phyloP scores from a whole-genome alignment of 495 filamentous ascomycete genomes.

The Daldinia vernicosa region DNA sequence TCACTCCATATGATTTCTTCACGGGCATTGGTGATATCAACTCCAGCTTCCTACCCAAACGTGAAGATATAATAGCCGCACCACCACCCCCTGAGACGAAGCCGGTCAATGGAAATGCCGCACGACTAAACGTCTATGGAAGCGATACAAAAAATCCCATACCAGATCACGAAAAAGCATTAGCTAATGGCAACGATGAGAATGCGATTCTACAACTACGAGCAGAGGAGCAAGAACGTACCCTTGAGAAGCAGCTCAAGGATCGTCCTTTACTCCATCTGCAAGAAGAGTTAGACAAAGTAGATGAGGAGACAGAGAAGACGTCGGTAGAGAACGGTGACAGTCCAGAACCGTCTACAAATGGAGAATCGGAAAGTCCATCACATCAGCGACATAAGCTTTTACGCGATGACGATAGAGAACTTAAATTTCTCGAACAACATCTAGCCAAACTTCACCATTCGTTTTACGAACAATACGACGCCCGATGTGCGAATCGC shows the following conservation, averaged over 20 bases:
- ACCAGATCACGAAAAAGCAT: slow-evolving; percentile 49
- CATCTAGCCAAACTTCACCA: slow-evolving; percentile 79
- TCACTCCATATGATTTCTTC: slow-evolving; percentile 95
- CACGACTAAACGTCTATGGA: slow-evolving; percentile 5
- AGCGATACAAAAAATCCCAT: slow-evolving; percentile 7
- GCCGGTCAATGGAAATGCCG: slow-evolving; percentile 30
- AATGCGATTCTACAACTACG: slow-evolving; percentile 76
- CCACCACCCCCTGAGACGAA: slow-evolving; percentile 37
- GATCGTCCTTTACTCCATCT: slow-evolving; percentile 87
- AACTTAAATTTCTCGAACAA: slow-evolving; percentile 76
- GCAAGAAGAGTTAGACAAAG: slow-evolving; percentile 86
- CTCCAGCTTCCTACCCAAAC: slow-evolving; percentile 93
- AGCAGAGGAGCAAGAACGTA: slow-evolving; percentile 81
- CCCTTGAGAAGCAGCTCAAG: slow-evolving; percentile 85
- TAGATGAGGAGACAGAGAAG: slow-evolving; percentile 72
- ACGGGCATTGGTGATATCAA: slow-evolving; percentile 99
- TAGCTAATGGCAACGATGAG: slow-evolving; percentile 75
- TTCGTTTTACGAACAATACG: slow-evolving; percentile 85
- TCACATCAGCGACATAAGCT: slow-evolving; percentile 73
- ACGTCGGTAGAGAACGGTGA: slow-evolving; percentile 56
- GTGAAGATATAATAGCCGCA: slow-evolving; percentile 71
- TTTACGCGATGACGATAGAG: slow-evolving; percentile 83
- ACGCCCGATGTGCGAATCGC: slow-evolving; percentile 51
- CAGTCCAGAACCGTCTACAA: slow-evolving; percentile 32
- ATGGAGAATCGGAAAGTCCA: slow-evolving; percentile 47